Base-by-base conservation (phyloP, 805 yeast species). In the Saccharomyces kudriavzevii region DNA sequence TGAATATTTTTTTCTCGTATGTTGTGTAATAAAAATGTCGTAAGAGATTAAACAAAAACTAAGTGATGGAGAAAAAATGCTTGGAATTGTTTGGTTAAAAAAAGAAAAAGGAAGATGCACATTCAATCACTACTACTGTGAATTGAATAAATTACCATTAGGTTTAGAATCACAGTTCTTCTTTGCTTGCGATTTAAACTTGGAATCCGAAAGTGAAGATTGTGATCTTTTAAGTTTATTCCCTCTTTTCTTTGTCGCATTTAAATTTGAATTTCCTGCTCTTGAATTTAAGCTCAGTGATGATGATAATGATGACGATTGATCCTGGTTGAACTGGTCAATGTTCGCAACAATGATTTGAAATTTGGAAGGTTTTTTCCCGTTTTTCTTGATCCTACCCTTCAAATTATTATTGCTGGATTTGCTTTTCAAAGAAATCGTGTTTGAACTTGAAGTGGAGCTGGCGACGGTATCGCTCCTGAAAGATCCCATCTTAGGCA, bases 401-500 rank as follows among this genome's bases (percentile, higher is more conserved):
- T 53, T 51, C 25, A 50, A 57, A 25, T 40, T 51, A n/a, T 50
- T 47, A 35, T 55, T 54, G 13, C 28, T 48, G 10, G 29, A 17
- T 30, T 45, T 51, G 24, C 35, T 46, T 10, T 35, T 20, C 4
- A 14, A n/a, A n/a, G 49, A 11, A 45, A 30, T 35, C n/a, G 49
- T 25, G 13, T 35, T 48, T 28, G 50, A 30, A 22, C n/a, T 48
- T 35, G 43, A 30, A 48, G 40, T 30, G 55, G 52, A 27, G 54
- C 48, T 8, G 60, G 54, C 10, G 29, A 31, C 8, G 62, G 52
- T 25, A 24, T 64, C 68, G 48, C 68, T 66, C 40, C 55, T 63
- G 54, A 69, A 69, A 2, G 71, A 68, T 3, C 72, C 72, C 72
- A 69, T 69, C 49, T 68, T 69, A 11, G 72, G 72, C 47, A 69